A percentile compares a stretch with the other conserved stretches of the same genome.
phyloP scores from a whole-genome alignment of 176 grass and related monocot species.

The Zea mays region DNA sequence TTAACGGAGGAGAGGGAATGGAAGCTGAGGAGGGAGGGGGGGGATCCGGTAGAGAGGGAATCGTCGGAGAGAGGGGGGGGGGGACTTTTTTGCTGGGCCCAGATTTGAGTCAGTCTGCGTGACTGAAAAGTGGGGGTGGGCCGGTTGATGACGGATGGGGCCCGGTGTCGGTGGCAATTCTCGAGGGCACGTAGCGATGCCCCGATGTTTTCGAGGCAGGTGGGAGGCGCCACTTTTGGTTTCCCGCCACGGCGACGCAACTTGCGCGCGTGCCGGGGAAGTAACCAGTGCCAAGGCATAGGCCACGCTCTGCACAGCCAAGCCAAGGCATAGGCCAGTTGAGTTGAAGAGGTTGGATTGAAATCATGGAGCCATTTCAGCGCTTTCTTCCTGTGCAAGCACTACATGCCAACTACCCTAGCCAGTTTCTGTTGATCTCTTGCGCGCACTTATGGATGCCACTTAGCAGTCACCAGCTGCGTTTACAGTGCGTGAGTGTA shows the following conservation, averaged over 20 bases:
- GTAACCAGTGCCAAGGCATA: no score
- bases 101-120: background rate
- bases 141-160: background rate
- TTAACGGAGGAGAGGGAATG: background rate
- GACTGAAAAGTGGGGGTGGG: background rate
- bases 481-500: background rate
- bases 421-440: no score
- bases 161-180: background rate
- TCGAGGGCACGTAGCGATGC: rapidly evolving
- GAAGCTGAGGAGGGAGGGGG: background rate
- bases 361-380: no score
- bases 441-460: no score
- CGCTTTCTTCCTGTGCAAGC: no score
- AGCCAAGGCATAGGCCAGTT: no score
- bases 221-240: slow-evolving; percentile 28
- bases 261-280: background rate
- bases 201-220: background rate
- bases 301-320: no score
- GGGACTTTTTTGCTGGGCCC: background rate
- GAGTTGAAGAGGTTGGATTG: no score
- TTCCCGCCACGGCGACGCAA: slow-evolving; percentile 45
- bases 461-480: background rate
- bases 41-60: background rate
- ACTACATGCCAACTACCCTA: no score
- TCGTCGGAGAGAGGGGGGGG: background rate